Evolutionary conservation across 2,329 filamentous ascomycete genomes (phyloP).

Genomic region (Laburnicola sp.): DNA sequence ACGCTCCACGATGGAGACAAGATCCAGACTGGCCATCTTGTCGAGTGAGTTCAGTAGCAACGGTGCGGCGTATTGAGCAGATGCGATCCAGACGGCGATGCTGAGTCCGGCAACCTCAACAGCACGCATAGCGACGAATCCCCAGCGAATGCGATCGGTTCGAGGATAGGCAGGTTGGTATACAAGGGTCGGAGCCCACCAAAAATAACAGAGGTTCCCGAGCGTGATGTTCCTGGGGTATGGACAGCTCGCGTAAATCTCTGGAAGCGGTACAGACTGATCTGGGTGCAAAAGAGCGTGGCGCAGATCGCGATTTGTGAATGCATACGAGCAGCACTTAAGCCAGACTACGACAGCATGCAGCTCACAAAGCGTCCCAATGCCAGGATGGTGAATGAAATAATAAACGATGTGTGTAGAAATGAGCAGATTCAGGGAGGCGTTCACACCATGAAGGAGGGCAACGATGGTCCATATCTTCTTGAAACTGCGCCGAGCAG

Average conservation of each 20-base stretch:
- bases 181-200: slow-evolving; percentile 94
- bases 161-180: slow-evolving; percentile 97
- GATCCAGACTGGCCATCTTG: slow-evolving; percentile 78
- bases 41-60: slow-evolving; percentile 86
- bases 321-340: slow-evolving; percentile 92
- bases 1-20: slow-evolving; percentile 81
- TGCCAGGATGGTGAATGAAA: slow-evolving; percentile 87
- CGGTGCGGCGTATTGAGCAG: slow-evolving; percentile 90
- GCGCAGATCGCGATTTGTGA: slow-evolving; percentile 93
- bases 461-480: slow-evolving; percentile 80
- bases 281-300: slow-evolving; percentile 84
- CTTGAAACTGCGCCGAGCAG: slow-evolving; percentile 66
- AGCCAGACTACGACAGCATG: slow-evolving; percentile 96
- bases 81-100: slow-evolving; percentile 93
- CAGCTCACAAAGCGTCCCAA: slow-evolving; percentile 86
- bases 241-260: slow-evolving; percentile 78
- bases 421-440: slow-evolving; percentile 76
- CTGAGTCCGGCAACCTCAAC: slow-evolving; percentile 75
- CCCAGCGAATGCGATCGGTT: slow-evolving; percentile 78
- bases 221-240: slow-evolving; percentile 93
- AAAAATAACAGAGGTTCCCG: slow-evolving; percentile 88
- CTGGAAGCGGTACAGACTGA: slow-evolving; percentile 71
- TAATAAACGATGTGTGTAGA: slow-evolving; percentile 88
- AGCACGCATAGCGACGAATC: slow-evolving; percentile 81
- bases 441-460: slow-evolving; percentile 79